A percentile compares a stretch with the other conserved stretches of the same genome.
Conservation (phyloP, 2,329 filamentous ascomycete species). For the Juglanconis sp. region DNA sequence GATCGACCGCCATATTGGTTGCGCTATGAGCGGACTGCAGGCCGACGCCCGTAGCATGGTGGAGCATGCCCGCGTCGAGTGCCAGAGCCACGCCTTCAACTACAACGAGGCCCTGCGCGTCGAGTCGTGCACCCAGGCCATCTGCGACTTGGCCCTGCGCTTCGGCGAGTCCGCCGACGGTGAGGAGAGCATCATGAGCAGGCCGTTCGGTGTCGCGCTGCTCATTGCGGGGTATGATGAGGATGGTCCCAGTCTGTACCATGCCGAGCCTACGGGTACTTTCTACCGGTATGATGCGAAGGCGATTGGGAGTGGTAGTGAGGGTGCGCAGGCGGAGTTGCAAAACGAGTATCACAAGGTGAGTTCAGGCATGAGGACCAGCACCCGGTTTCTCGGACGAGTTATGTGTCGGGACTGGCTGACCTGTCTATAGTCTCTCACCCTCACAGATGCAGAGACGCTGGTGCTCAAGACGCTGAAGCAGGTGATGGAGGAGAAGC, state of each 20-base stretch:
- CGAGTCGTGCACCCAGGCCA: slow-evolving; percentile 97
- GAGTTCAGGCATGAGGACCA: slow-evolving; percentile 16
- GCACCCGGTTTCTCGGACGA: no score
- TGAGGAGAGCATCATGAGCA: slow-evolving; percentile 97
- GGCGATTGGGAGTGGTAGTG: slow-evolving; percentile 94
- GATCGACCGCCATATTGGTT: slow-evolving; percentile 97
- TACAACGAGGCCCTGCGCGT: slow-evolving; percentile 93
- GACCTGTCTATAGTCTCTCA: slow-evolving; percentile 63
- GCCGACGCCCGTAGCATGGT: slow-evolving; percentile 97
- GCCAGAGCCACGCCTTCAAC: slow-evolving; percentile 96
- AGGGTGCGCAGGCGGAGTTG: slow-evolving; percentile 94
- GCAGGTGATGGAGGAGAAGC: slow-evolving; percentile 99
- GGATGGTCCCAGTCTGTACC: slow-evolving; percentile 94
- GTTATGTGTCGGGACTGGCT: no score
- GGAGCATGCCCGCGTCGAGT: slow-evolving; percentile 96
- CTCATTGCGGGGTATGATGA: slow-evolving; percentile 97
- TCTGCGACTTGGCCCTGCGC: slow-evolving; percentile 92
- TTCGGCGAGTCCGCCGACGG: slow-evolving; percentile 97
- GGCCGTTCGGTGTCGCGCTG: slow-evolving; percentile 93
- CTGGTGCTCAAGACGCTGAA: slow-evolving; percentile 96
- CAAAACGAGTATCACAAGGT: slow-evolving; percentile 98
- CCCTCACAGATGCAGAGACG: slow-evolving; percentile 87
- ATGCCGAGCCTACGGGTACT: slow-evolving; percentile 95
- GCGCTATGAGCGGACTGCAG: slow-evolving; percentile 97
- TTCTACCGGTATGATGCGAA: slow-evolving; percentile 99